Evolutionary conservation across 441 rosid species (phyloP).

Genomic region (Flueggea neowawraea): DNA sequence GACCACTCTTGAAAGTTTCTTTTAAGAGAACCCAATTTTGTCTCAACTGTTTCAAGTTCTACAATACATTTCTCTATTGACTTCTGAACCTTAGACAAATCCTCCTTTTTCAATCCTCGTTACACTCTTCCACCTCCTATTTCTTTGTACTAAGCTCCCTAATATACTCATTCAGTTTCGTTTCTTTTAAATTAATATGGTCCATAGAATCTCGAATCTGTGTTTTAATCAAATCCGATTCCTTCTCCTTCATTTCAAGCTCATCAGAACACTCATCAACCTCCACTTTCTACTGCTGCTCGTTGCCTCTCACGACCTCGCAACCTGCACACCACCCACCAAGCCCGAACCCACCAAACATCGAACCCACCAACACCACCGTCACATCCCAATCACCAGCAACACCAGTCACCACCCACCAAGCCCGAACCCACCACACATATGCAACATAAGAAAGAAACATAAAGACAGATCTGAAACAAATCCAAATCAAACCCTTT

Average conservation of each 20-base stretch:
- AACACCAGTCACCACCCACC: too few relatives aligned
- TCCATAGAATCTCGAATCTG: constrained; percentile 3
- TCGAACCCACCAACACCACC: too few relatives aligned
- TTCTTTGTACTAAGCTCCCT: constrained; percentile 20
- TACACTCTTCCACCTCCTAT: constrained; percentile 19
- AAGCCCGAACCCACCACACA: too few relatives aligned
- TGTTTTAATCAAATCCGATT: constrained; percentile 10
- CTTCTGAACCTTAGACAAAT: constrained; percentile 14
- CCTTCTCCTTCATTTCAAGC: constrained; percentile 8
- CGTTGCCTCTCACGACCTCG: too few relatives aligned
- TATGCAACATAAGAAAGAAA: too few relatives aligned
- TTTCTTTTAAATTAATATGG: constrained; percentile 14
- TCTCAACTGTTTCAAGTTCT: constrained; percentile 21
- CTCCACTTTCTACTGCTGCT: too few relatives aligned
- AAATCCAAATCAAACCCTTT: too few relatives aligned
- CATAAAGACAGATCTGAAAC: too few relatives aligned
- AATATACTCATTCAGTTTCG: constrained; percentile 18
- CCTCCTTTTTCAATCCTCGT: constrained; percentile 19
- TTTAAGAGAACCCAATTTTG: constrained; percentile 10
- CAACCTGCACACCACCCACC: too few relatives aligned
- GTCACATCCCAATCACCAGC: too few relatives aligned
- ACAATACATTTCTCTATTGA: constrained; percentile 5
- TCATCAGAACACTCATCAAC: constrained; percentile 11
- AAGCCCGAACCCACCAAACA: too few relatives aligned
- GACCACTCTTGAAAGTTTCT: constrained; percentile 2